Base-by-base conservation (phyloP, 129 eudicot genomes). In the Chrysanthemum lavandulifolium region DNA sequence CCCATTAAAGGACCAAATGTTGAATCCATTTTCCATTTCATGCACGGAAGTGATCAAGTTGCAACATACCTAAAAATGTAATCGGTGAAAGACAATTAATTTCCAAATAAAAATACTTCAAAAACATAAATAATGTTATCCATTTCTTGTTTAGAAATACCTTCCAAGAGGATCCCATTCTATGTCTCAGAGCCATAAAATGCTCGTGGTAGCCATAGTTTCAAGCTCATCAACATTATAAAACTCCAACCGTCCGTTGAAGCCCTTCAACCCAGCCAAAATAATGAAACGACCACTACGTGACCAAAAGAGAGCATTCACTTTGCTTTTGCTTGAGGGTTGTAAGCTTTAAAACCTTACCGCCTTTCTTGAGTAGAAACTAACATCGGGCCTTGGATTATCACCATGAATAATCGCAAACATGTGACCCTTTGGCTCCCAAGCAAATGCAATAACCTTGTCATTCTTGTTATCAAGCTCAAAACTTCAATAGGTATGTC, bases 111-210 rank as follows among this genome's bases (percentile, higher is more conserved):
- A 29, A 29, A 29, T 29, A 29, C 33, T 29, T 29, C 33, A 29
- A 3, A 29, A 29, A 29, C 33, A 29, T 29, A 29, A 29, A 29
- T 29, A 29, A 29, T 29, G 33, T 29, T 29, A 29, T 29, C 33
- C 33, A 29, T 5, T 3, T 29, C 3, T 27, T 27, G 31, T 27
- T 27, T 27, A 27, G 5, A 36, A 13, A 85, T 90, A 90, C 81
- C 97, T 89, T 31, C 91, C 96, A 55, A 91, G 86, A 10, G 91
- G 96, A 70, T 89, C 96, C 96, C 96, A 86, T 70, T 86, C 97
- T 48, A 90, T 73, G 72, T 90, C 95, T 29, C n/a, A n/a, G 97
- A 3, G 95, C 91, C 97, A 83, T 90, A 73, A 87, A 90, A 81
- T 90, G 97, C 67, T 90, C 97, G 84, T 72, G 13, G 88, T 78